Evolutionary conservation across 2,329 filamentous ascomycete species (phyloP).

Genomic region (Arthrobotrys conoides): DNA sequence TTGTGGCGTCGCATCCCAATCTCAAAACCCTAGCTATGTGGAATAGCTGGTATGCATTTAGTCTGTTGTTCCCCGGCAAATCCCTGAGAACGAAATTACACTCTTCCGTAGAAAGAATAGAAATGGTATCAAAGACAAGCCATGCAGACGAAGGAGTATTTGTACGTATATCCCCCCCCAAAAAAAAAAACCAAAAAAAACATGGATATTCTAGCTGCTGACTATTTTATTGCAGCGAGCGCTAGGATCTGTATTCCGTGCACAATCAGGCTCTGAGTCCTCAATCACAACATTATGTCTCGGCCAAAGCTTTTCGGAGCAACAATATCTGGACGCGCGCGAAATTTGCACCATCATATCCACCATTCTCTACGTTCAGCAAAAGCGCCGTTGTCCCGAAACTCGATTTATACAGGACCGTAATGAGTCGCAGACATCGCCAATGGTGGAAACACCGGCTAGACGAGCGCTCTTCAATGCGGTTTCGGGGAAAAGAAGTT

Average conservation of each 20-base stretch:
- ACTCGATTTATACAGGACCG: neutral
- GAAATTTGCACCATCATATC: constrained; percentile 47
- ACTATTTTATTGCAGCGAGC: neutral
- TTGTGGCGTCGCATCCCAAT: neutral
- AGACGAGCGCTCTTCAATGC: neutral
- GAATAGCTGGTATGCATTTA: constrained; percentile 27
- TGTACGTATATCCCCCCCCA: constrained; percentile 13
- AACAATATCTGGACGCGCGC: constrained; percentile 13
- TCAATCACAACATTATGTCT: constrained; percentile 15
- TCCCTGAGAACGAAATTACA: neutral
- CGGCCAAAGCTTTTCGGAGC: constrained; percentile 30
- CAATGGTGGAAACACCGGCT: constrained; percentile 34
- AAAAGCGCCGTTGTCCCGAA: constrained; percentile 12
- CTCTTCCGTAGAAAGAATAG: constrained; percentile 5
- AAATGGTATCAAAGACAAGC: neutral
- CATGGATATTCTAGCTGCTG: neutral
- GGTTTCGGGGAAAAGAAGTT: neutral
- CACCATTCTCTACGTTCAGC: constrained; percentile 43
- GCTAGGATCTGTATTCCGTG: constrained; percentile 9
- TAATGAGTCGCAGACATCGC: constrained; percentile 35
- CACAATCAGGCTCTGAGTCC: neutral
- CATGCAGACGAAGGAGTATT: constrained; percentile 11
- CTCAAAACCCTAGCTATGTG: constrained; percentile 32
- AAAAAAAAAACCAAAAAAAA: too few relatives aligned
- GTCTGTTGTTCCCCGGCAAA: neutral